These are phyloP conservation scores for Symbiodinium natans DNA, from an alignment of 73 alveolate species.

Conservation along the genomic window DNA sequence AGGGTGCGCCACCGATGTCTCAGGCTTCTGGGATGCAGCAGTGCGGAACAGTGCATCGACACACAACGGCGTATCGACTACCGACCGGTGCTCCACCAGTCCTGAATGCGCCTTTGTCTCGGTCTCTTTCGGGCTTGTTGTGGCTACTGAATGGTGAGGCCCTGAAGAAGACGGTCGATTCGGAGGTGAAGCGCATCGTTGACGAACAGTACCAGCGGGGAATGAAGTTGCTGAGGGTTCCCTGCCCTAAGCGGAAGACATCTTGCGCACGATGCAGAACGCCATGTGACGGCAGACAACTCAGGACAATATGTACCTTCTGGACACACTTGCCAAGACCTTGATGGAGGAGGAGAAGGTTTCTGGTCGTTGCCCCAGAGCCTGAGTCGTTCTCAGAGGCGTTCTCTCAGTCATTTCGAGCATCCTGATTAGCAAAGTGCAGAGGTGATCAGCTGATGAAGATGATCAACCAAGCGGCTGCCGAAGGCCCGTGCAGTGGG, in stretches of 20 bases:
- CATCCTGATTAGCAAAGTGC: neutral
- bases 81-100: neutral
- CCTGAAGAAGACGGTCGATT: conserved; percentile 61
- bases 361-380: conserved; percentile 11
- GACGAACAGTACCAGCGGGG: conserved; percentile 87
- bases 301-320: conserved; percentile 52
- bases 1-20: conserved; percentile 77
- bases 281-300: neutral
- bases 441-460: conserved; percentile 34
- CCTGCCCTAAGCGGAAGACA: neutral
- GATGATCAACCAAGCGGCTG: conserved; percentile 70
- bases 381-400: too few relatives aligned
- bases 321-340: conserved; percentile 53
- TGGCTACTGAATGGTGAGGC: neutral
- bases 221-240: conserved; percentile 40
- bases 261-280: neutral
- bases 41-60: too few relatives aligned
- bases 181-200: conserved; percentile 89
- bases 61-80: neutral
- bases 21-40: too few relatives aligned
- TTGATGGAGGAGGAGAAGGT: conserved; percentile 79
- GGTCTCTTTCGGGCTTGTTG: neutral
- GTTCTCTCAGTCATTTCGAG: too few relatives aligned
- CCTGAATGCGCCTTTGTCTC: neutral
- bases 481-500: conserved; percentile 18